Evolutionary conservation across 345 rosid genomes (phyloP), one percentile per base, ranked within the genome.

Genomic region (Aurinia saxatilis): DNA sequence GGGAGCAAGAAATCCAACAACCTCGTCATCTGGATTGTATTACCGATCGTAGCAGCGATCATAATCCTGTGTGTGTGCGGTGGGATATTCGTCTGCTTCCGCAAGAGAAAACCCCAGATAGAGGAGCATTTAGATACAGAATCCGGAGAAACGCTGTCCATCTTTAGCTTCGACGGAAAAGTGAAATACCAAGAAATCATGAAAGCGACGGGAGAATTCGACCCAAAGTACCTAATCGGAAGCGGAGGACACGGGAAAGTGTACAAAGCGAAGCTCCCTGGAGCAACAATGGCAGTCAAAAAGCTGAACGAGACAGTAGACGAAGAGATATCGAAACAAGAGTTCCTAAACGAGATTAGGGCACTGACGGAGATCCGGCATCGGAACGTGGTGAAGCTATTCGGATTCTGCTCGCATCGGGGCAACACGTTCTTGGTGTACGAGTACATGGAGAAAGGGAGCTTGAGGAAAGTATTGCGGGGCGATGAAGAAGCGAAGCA

Each of bases 341-440:
- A 15, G n/a, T 80, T 77, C 37, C 23, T 75, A 6, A 63, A 71
- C 54, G 82, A 80, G 25, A 77, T 77, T 21, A 68, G 70, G 41
- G 66, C 79, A 10, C 53, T 80, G 6, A 69, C 78, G 4, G 75
- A 72, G 35, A 72, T 77, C 41, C 68, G 78, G 38, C 76, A 80
- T 39, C 29, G 81, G 21, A 77, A 80, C 58, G 73, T 80, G 13
- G 79, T 80, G 40, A 80, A 80, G 48, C 63, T 80, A 36, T 63
- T 65, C 31, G 78, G 84, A 19, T 69, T 72, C 66, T 67, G 76
- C 67, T 80, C 73, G 37, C 63, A 37, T 14, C 59, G 54, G 6
- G 67, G 59, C 5, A 39, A 53, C 38, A 56, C 57, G 17, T 80
- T 69, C 25, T 34, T 80, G n/a, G 61, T 75, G 33, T 75, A 68